phyloP scores from a whole-genome alignment of 805 yeast genomes.

The Myxozyma kluyveri region DNA sequence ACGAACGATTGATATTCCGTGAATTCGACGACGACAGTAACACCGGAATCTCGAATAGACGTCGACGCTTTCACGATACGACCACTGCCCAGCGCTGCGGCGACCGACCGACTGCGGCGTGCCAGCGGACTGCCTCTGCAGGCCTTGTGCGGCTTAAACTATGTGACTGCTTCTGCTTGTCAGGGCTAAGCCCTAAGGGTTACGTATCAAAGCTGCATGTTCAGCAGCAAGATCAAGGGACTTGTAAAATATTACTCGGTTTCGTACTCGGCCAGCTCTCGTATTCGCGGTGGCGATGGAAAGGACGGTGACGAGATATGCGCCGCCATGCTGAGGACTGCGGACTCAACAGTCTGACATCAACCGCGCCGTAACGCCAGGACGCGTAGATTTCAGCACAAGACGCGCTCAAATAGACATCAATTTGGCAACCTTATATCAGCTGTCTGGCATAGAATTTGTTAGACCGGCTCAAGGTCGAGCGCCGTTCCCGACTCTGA shows the following conservation, averaged over 20 bases:
- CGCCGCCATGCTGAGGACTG: conserved; percentile 3
- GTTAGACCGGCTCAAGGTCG: too few relatives aligned
- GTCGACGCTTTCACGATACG: neutral
- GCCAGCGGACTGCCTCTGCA: neutral
- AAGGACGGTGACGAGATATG: conserved; percentile 1
- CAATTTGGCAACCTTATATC: too few relatives aligned
- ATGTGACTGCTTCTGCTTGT: neutral
- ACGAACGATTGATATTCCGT: conserved; percentile 3
- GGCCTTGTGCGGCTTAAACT: neutral
- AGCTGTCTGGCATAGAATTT: too few relatives aligned
- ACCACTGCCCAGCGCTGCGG: neutral
- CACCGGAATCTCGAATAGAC: neutral
- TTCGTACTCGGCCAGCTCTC: neutral
- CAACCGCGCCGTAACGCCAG: too few relatives aligned
- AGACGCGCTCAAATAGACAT: too few relatives aligned
- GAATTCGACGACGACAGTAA: conserved; percentile 4
- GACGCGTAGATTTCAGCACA: too few relatives aligned
- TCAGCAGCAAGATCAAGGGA: too few relatives aligned
- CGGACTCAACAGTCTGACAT: conserved; percentile 19
- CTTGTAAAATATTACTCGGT: too few relatives aligned
- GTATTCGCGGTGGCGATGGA: too few relatives aligned
- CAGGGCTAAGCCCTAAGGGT: neutral
- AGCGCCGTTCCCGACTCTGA: too few relatives aligned
- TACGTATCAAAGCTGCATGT: too few relatives aligned
- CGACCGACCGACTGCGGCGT: neutral